Evolutionary conservation across 805 yeast species (phyloP).

Genomic region (Sugiyamaella smithiae): DNA sequence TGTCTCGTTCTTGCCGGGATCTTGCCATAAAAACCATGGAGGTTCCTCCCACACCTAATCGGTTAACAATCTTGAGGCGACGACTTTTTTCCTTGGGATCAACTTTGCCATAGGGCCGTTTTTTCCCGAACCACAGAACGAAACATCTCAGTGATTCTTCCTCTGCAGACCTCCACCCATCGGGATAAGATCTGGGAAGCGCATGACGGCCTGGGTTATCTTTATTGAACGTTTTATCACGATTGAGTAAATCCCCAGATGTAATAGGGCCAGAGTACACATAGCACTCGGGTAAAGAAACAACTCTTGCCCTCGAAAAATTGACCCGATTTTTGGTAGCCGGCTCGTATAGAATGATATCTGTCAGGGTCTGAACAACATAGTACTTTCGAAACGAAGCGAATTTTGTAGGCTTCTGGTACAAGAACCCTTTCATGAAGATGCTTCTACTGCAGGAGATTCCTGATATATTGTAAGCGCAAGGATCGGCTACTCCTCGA

Average conservation of each 20-base stretch:
- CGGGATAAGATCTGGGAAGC: slow-evolving; percentile 69
- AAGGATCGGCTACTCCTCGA: slow-evolving; percentile 51
- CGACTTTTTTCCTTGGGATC: neutral
- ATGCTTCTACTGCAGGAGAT: slow-evolving; percentile 59
- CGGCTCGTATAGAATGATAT: slow-evolving; percentile 54
- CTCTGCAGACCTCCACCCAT: slow-evolving; percentile 84
- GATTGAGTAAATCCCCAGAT: slow-evolving; percentile 50
- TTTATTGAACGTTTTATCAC: slow-evolving; percentile 46
- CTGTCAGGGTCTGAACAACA: slow-evolving; percentile 70
- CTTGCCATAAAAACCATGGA: slow-evolving; percentile 74
- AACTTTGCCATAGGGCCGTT: slow-evolving; percentile 33
- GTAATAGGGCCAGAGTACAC: slow-evolving; percentile 70
- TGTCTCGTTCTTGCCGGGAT: slow-evolving; percentile 76
- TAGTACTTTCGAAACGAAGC: slow-evolving; percentile 58
- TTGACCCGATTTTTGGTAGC: slow-evolving; percentile 48
- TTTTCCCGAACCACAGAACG: slow-evolving; percentile 78
- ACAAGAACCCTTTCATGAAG: slow-evolving; percentile 62
- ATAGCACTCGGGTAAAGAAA: slow-evolving; percentile 67
- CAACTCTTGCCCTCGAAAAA: slow-evolving; percentile 52
- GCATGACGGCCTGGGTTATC: slow-evolving; percentile 53
- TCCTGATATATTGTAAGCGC: slow-evolving; percentile 53
- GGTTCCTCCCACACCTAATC: slow-evolving; percentile 64
- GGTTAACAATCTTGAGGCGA: slow-evolving; percentile 39
- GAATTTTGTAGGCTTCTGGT: slow-evolving; percentile 67
- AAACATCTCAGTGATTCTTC: slow-evolving; percentile 74